Evolutionary conservation across 1,284 basidiomycete species (phyloP), one percentile per base, ranked within the genome.

Genomic region (Malassezia caprae): DNA sequence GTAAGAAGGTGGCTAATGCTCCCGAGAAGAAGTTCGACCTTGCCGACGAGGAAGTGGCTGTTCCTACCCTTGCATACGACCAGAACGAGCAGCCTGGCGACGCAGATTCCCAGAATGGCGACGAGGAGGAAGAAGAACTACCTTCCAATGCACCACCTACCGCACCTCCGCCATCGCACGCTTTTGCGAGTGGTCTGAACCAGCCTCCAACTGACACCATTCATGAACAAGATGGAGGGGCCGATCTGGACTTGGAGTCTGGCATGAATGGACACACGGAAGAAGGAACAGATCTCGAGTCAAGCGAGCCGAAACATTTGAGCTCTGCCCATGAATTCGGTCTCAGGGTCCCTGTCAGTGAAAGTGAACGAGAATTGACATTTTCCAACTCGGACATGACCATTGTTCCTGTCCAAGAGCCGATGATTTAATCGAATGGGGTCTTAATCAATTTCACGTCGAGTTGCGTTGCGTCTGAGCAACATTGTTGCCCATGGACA

Each of bases 11-110:
- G 27, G 41, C 24, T 4, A 13, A 13, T n/a, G 41, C 27, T 8
- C 41, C 41, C 24, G 41, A 27, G 15, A 43, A 43, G 41, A 24
- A 43, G 41, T 19, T 43, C 23, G 41, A 43, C 41, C 41, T 28
- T 43, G 41, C n/a, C 23, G 23, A 43, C 27, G 41, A 43, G 13
- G 24, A 43, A 43, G 27, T 28, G 41, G 37, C 37, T 1, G 8
- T 39, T 39, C 37, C 37, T 21, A 39, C 37, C 8, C 19, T 39
- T 5, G n/a, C 37, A 4, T 39, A 39, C 37, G 37, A 39, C 19
- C 19, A 39, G 15, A 21, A 39, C 37, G 37, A 39, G 1, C 13
- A 34, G 15, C 32, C 13, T 1, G 32, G n/a, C 1, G 37, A 21
- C 19, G 12, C 37, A 19, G 37, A 21, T 4, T 21, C 37, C 8